These are phyloP conservation scores for Sutorius eximius DNA, from an alignment of 1,284 basidiomycete species.

Conservation along the genomic window DNA sequence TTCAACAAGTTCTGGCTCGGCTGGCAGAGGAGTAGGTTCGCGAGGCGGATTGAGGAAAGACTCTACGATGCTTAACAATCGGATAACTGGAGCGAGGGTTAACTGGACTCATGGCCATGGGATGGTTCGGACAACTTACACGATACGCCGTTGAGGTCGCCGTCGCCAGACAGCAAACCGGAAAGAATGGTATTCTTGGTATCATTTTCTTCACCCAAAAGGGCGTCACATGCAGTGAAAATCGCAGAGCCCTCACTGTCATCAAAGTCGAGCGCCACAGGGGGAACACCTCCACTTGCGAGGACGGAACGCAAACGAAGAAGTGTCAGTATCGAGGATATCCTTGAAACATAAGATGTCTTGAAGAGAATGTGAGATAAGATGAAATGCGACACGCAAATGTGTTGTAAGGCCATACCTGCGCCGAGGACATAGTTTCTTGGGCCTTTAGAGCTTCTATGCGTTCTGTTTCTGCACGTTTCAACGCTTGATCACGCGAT, in stretches of 20 bases:
- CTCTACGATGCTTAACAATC: slow-evolving; percentile 56
- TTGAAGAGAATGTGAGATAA: slow-evolving; percentile 1
- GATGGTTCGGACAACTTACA: slow-evolving; percentile 43
- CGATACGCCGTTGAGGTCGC: slow-evolving; percentile 56
- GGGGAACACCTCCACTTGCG: slow-evolving; percentile 44
- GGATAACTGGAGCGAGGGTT: slow-evolving; percentile 45
- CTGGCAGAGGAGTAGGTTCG: slow-evolving; percentile 32
- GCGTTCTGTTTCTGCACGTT: slow-evolving; percentile 54
- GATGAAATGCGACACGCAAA: not conserved
- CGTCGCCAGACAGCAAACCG: slow-evolving; percentile 55
- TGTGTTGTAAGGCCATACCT: slow-evolving; percentile 43
- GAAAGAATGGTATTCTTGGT: slow-evolving; percentile 50
- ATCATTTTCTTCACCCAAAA: slow-evolving; percentile 55
- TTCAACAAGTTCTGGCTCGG: slow-evolving; percentile 34
- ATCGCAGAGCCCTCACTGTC: slow-evolving; percentile 56
- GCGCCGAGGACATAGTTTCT: slow-evolving; percentile 55
- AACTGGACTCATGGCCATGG: not conserved
- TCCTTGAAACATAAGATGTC: slow-evolving; percentile 33
- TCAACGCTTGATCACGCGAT: slow-evolving; percentile 51
- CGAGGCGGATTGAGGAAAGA: slow-evolving; percentile 50
- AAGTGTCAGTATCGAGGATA: slow-evolving; percentile 60
- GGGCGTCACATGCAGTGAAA: slow-evolving; percentile 48
- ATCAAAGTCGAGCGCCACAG: slow-evolving; percentile 45
- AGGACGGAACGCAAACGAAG: slow-evolving; percentile 65
- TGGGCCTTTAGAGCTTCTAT: slow-evolving; percentile 53